Base-by-base conservation (phyloP, 768 basidiomycete species). In the Mycena olivaceomarginata region DNA sequence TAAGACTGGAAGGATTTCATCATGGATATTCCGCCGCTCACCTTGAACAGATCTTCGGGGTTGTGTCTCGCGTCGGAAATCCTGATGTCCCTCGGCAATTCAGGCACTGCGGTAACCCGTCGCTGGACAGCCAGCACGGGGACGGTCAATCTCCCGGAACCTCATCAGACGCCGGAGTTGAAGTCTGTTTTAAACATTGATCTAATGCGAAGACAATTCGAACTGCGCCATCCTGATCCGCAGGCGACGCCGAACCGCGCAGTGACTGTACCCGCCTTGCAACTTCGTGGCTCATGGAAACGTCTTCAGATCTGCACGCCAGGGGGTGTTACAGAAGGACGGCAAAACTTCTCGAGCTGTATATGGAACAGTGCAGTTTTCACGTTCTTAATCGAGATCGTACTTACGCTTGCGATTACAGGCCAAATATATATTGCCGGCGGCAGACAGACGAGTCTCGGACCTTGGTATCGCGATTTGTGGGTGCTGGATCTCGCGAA, bases 241-340 rank as follows among this genome's bases (percentile, higher is more conserved):
- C 62, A 41, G 48, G 78, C 18, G 76, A 70, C 18, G 67, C 77
- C 57, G 79, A 74, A 53, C n/a, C 51, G 51, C 1, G 53, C 63
- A 79, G 4, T 67, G 72, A 20, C 62, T 53, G 82, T 22, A 80
- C 64, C 16, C 43, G 63, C 25, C 51, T 63, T 85, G 25, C 87
- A 89, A 66, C 78, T 87, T 4, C 81, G 79, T 4, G 87, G 88
- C 3, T 86, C 85, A 0, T 88, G 87, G 88, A 77, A 78, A 72
- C 85, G 86, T 77, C 71, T 87, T 2, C 75, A 80, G 57, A 74
- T 81, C 5, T 5, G 18, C 45, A 80, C 78, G 70, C 62, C 56
- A 46, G 81, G 77, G 0, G 51, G 68, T 0, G 75, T 76, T 41
- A 72, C 63, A 22, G 73, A 75, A 11, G 76, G 79, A 4, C 78